These are phyloP conservation scores for Incumbomyces delicatus DNA, from an alignment of 2,329 filamentous ascomycete species.

Conservation along the genomic window DNA sequence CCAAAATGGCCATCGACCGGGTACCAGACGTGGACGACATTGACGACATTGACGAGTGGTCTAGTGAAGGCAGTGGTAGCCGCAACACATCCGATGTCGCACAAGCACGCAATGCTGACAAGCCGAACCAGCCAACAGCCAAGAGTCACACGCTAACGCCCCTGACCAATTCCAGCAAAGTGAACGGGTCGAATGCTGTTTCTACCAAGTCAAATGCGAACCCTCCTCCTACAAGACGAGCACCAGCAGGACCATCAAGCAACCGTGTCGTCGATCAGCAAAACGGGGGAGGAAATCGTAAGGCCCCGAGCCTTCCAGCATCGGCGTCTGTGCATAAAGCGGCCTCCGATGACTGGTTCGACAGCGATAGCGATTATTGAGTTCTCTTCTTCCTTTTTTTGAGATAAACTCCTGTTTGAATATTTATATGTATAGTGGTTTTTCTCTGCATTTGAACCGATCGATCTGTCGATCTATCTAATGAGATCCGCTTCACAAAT, in stretches of 20 bases:
- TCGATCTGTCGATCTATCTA: no score
- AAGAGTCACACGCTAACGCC: background rate
- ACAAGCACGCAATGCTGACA: background rate
- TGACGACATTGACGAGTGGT: conserved; percentile 14
- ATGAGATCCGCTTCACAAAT: no score
- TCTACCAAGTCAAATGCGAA: background rate
- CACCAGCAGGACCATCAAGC: no score
- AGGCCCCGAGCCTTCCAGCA: background rate
- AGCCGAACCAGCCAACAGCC: background rate
- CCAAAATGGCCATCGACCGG: conserved; percentile 26
- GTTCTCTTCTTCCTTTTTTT: background rate
- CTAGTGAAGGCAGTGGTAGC: background rate
- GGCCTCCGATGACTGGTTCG: conserved; percentile 14
- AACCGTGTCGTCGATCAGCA: no score
- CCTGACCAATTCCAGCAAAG: background rate
- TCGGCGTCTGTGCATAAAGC: conserved; percentile 9
- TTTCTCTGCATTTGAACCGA: no score
- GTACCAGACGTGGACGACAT: conserved; percentile 22
- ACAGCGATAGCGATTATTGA: conserved; percentile 12
- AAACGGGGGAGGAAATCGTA: no score
- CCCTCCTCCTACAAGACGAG: background rate
- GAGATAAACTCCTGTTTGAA: no score
- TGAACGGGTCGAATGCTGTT: background rate
- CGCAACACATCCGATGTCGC: background rate
- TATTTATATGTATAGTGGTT: no score